Conservation (phyloP, 139 green algal species). For the Picochlorum costavermella region DNA sequence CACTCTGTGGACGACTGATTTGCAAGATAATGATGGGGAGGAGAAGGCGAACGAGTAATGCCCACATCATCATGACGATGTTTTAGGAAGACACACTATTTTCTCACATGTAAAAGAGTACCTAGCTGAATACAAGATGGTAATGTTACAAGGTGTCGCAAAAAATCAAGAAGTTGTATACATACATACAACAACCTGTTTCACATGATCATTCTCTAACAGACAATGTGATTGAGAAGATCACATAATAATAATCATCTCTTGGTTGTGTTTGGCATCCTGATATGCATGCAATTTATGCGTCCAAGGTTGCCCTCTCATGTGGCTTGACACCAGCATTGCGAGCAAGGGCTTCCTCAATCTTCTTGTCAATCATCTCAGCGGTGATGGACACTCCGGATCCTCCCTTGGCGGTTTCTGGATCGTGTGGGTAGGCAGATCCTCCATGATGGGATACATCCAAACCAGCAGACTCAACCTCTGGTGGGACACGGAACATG, state of each 20-base stretch:
- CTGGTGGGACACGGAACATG: conserved; percentile 48
- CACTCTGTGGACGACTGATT: conserved; percentile 97
- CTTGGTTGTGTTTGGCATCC: conserved; percentile 3
- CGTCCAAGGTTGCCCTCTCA: neutral
- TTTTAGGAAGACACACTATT: too few relatives aligned
- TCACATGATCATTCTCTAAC: too few relatives aligned
- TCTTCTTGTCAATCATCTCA: conserved; percentile 35
- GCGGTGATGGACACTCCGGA: conserved; percentile 10
- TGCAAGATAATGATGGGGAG: conserved; percentile 54
- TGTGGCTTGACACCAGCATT: too few relatives aligned
- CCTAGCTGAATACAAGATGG: too few relatives aligned
- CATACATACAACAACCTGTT: too few relatives aligned
- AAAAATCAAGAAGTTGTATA: too few relatives aligned
- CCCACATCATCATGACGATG: neutral
- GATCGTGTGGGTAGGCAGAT: conserved; percentile 29
- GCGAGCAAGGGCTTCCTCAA: conserved; percentile 22
- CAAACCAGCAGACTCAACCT: conserved; percentile 59
- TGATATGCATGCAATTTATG: conserved; percentile 4
- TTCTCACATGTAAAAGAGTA: too few relatives aligned
- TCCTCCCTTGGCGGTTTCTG: neutral
- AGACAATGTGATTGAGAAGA: too few relatives aligned
- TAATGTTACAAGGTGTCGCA: too few relatives aligned
- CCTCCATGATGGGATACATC: conserved; percentile 61
- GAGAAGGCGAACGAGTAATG: conserved; percentile 27
- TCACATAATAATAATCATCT: too few relatives aligned